Base-by-base conservation (phyloP, 2,329 filamentous ascomycete genomes). In the Cercospora berteroae region DNA sequence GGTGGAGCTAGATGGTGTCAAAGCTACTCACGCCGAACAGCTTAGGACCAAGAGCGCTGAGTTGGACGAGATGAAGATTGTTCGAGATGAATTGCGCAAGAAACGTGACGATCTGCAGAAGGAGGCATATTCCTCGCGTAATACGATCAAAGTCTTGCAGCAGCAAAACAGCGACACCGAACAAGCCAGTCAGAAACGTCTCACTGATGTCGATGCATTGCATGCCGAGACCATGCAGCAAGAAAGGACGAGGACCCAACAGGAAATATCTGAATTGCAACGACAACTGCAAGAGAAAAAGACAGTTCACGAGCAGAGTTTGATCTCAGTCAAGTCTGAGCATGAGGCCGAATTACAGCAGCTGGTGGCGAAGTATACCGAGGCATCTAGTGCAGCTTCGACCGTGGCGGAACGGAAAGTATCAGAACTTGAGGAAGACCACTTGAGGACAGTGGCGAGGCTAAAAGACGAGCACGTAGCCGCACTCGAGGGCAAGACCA, bases 381-480 rank as follows among this genome's bases (percentile, higher is more conserved):
- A 64, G 61, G 50, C 29, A 31, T 16, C 13, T 8, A 16, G 23
- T n/a, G 18, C 36, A 8, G 31, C 52, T 31, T 63, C 48, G 18
- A 55, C 20, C n/a, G 27, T 7, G 5, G 42, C 18, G 29, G 48
- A 42, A 18, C 56, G 27, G 36, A 62, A n/a, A 29, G 27, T 39
- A 25, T 57, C 16, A 25, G 56, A 33, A 36, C 56, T 18, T 29
- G 59, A 36, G 50, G 31, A 59, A 42, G 50, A 36, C 44, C 60
- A 42, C 58, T 61, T 70, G 3, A 63, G 66, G 13, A 39, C 64
- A 16, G 57, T 71, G 12, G 48, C 48, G 9, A 58, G 66, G 9
- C 52, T 72, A 20, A 69, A 69, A 27, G 67, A 69, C 13, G 67
- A 68, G 55, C 69, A 72, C 36, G 65, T 33, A 25, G 33, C 63